Percentiles rank a stretch among this genome's conserved stretches.
phyloP scores from a whole-genome alignment of 176 grass and related monocot species.

The Avena atlantica region DNA sequence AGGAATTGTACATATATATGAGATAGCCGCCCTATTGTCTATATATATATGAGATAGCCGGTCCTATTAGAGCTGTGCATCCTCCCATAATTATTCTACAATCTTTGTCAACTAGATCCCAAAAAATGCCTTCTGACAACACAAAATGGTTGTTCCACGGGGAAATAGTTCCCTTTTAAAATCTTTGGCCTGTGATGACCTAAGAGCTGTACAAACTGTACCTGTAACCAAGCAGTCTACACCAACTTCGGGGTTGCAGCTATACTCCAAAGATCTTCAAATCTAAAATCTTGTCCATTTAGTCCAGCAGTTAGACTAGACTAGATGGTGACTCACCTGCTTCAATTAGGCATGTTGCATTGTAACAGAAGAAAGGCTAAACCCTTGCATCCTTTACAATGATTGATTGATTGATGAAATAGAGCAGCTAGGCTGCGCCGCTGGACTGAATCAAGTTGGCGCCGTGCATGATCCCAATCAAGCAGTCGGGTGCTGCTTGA shows the following conservation, averaged over 20 bases:
- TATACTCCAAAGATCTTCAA: constrained; percentile 35
- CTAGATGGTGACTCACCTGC: not conserved
- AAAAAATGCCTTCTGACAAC: not conserved
- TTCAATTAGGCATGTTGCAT: constrained; percentile 28
- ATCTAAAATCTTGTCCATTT: constrained; percentile 15
- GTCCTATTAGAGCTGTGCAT: too few relatives aligned
- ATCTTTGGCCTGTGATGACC: not conserved
- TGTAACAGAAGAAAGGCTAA: constrained; percentile 43
- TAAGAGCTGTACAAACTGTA: too few relatives aligned
- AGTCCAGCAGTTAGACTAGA: not conserved
- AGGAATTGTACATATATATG: too few relatives aligned
- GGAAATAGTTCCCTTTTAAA: constrained; percentile 5
- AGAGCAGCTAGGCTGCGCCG: constrained; percentile 21
- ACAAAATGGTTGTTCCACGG: not conserved
- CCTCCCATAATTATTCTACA: too few relatives aligned
- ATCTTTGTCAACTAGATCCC: not conserved
- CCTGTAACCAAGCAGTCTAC: not conserved
- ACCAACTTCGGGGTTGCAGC: not conserved
- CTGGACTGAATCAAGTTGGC: constrained; percentile 30
- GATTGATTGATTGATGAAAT: constrained; percentile 52
- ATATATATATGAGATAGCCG: too few relatives aligned
- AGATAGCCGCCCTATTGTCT: too few relatives aligned
- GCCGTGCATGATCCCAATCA: constrained; percentile 9
- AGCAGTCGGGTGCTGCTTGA: constrained; percentile 49
- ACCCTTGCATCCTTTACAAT: constrained; percentile 25